Base-by-base conservation (phyloP, 1,284 basidiomycete genomes). In the Ceratorhiza oryzae-sativae region DNA sequence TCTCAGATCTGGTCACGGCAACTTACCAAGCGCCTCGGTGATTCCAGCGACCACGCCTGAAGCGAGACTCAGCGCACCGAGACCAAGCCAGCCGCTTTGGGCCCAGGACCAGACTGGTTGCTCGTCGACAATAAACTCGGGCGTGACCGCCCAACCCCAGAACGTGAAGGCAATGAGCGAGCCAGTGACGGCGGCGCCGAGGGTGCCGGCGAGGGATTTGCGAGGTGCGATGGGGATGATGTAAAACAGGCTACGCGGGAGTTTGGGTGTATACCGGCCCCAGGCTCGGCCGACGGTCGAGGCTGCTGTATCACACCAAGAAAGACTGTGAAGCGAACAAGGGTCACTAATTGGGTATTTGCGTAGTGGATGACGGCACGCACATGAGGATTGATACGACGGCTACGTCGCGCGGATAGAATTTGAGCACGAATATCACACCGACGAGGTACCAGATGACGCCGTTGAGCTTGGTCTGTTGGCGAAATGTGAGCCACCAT, bases 391-490 rank as follows among this genome's bases (percentile, higher is more conserved):
- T 91, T 2, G 94, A 88, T 13, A 96, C 89, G 20, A 92, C 88
- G 27, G 95, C 95, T 42, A 98, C 86, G 77, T 97, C 95, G 65
- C 91, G 84, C 0, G 95, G 95, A 77, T 94, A 93, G 73, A 91
- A 82, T 0, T 87, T 82, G 23, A 99, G 86, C 36, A 90, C 92
- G 77, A 90, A 87, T 75, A 95, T 88, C 76, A 94, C 94, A 20
- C 97, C 97, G 34, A 97, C 81, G 65, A 98, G 90, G 80, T 98
- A 99, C 93, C 94, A 98, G 55, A 98, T 89, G 34, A 97, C 94
- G 3, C 97, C 97, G 77, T 95, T 95, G 15, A 89, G 86, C 53
- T 86, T 83, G 78, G 86, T 84, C 89, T 91, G 32, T 18, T 55
- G 71, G 34, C 34, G 8, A 61, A 34, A 27, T 42, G 23, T 20